Base-by-base conservation (phyloP, 2,329 filamentous ascomycete genomes). In the Hawksworthiomyces lignivorus region DNA sequence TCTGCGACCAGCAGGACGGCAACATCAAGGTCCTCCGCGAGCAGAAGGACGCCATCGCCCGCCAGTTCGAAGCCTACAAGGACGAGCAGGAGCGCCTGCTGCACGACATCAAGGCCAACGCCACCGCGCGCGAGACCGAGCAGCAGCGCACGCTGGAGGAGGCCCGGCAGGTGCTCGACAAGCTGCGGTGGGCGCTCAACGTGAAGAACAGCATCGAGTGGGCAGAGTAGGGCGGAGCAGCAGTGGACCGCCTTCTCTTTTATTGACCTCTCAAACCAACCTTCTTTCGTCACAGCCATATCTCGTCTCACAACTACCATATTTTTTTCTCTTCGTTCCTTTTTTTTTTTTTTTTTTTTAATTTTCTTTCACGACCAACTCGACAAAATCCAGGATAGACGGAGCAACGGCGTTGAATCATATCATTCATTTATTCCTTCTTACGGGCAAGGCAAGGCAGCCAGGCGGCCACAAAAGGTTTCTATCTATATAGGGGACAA, bases 111-210 rank as follows among this genome's bases (percentile, higher is more conserved):
- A 77, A 82, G 55, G 60, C 63, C 14, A 68, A 71, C 41, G 80
- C 78, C 5, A 66, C 61, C 21, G 61, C 62, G 46, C 69, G 77
- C 48, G 82, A 85, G 55, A 62, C 69, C 20, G 73, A 82, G 54
- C 81, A 84, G 52, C 68, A 77, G 48, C 60, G 60, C 43, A 65
- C 77, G 20, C 62, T 83, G n/a, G 61, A 70, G 28, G 75, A 81
- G 54, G 65, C 80, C 32, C 68, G 70, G 50, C 67, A 74, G 51
- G 73, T 75, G n/a, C 64, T 84, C 38, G 69, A 78, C 48, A 77
- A 86, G 64, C 70, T 89, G 60, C 76, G 69, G 54, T 88, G 84
- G 84, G 81, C 84, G 12, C 69, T 88, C 49, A 77, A 73, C 40
- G 72, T 84, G 39, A 80, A 84, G 63, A 63, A 74, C 47, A 79